Evolutionary conservation across 495 filamentous ascomycete genomes (phyloP).

Genomic region (Bryoglossum gracile): DNA sequence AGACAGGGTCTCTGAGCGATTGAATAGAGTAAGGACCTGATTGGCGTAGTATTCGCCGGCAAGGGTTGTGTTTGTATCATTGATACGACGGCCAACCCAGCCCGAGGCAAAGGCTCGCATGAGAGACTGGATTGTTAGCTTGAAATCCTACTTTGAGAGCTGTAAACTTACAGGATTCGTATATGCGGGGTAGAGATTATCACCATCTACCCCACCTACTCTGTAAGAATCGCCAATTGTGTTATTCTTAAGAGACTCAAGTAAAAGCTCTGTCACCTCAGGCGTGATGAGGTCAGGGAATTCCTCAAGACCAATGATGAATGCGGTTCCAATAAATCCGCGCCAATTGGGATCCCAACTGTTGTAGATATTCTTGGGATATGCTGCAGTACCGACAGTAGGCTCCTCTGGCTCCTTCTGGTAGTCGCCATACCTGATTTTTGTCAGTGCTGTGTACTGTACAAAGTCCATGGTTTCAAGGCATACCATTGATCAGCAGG

Average conservation of each 20-base stretch:
- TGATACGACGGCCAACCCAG: slow-evolving; percentile 32
- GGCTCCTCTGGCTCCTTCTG: slow-evolving; percentile 34
- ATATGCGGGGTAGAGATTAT: slow-evolving; percentile 39
- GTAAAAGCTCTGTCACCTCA: slow-evolving; percentile 26
- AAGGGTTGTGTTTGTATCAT: slow-evolving; percentile 33
- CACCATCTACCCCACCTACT: slow-evolving; percentile 37
- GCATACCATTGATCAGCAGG: slow-evolving; percentile 26
- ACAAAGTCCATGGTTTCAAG: not conserved
- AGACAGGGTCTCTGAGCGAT: slow-evolving; percentile 31
- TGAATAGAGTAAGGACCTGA: slow-evolving; percentile 34
- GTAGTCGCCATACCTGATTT: slow-evolving; percentile 31
- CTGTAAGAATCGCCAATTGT: slow-evolving; percentile 36
- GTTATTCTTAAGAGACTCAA: slow-evolving; percentile 30
- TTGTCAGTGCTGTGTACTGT: not conserved
- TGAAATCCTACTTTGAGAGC: no score
- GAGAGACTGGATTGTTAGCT: slow-evolving; percentile 23
- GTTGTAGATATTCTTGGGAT: slow-evolving; percentile 29
- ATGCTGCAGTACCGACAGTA: slow-evolving; percentile 29
- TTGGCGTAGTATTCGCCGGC: slow-evolving; percentile 31
- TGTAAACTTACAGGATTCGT: slow-evolving; percentile 27
- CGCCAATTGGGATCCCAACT: slow-evolving; percentile 40
- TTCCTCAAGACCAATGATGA: slow-evolving; percentile 35
- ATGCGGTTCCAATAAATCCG: slow-evolving; percentile 36
- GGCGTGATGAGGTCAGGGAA: slow-evolving; percentile 29
- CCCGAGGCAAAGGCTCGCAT: slow-evolving; percentile 34